These are phyloP conservation scores for Gautieria morchelliformis DNA, from an alignment of 768 basidiomycete species.

Conservation along the genomic window DNA sequence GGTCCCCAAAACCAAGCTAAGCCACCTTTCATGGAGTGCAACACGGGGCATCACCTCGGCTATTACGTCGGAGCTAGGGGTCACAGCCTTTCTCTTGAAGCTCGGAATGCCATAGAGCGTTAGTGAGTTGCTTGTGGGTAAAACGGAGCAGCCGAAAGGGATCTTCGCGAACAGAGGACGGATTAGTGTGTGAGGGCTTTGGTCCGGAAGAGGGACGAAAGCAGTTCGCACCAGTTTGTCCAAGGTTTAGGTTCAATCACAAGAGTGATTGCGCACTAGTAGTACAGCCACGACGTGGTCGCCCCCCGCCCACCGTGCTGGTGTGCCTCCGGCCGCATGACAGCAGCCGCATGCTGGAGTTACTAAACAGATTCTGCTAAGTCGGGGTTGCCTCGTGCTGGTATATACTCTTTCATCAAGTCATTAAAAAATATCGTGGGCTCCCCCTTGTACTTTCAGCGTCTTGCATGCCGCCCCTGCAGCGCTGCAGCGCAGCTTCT, in stretches of 20 bases:
- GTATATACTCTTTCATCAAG: no score
- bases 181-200: not conserved
- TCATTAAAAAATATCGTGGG: no score
- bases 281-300: not conserved
- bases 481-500: no score
- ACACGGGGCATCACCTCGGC: not conserved
- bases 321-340: not conserved
- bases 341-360: not conserved
- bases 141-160: no score
- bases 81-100: no score
- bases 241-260: conserved; percentile 6
- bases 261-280: not conserved
- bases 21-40: not conserved
- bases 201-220: not conserved
- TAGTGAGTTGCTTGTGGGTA: no score
- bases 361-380: no score
- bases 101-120: no score
- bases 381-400: no score
- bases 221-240: not conserved
- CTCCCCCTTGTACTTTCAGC: no score
- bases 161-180: not conserved
- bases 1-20: no score
- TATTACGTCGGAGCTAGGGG: not conserved
- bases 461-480: no score
- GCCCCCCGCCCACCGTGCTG: not conserved